These are phyloP conservation scores for Psilocybe mexicana DNA, from an alignment of 1,284 basidiomycete species.

Conservation along the genomic window DNA sequence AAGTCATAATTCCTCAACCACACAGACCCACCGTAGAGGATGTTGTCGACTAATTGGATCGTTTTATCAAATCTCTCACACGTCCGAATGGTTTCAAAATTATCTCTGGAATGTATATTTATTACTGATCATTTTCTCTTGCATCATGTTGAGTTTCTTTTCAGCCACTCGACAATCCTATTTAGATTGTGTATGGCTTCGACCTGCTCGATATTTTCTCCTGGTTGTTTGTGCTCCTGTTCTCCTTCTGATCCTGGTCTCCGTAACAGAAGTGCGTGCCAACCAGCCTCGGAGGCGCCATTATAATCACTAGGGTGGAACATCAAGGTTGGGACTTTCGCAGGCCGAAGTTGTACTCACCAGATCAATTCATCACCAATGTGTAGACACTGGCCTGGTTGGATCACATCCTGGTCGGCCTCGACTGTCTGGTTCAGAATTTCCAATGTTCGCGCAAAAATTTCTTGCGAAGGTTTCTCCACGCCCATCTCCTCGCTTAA, in stretches of 20 bases:
- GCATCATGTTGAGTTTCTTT: slow-evolving; percentile 5
- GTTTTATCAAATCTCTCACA: not conserved
- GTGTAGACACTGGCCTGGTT: slow-evolving; percentile 54
- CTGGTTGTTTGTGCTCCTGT: slow-evolving; percentile 44
- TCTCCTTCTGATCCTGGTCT: slow-evolving; percentile 50
- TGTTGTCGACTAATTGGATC: slow-evolving; percentile 19
- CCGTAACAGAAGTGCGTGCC: slow-evolving; percentile 58
- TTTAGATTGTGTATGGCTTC: slow-evolving; percentile 42
- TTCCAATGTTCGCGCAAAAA: slow-evolving; percentile 53
- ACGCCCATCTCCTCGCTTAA: slow-evolving; percentile 65
- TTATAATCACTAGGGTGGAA: slow-evolving; percentile 56
- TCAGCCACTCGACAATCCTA: slow-evolving; percentile 28
- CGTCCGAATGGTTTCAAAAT: not conserved
- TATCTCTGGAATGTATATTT: slow-evolving; percentile 6
- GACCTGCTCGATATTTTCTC: slow-evolving; percentile 41
- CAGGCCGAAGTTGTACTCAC: slow-evolving; percentile 39
- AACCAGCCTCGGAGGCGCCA: slow-evolving; percentile 61
- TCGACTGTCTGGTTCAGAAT: slow-evolving; percentile 29
- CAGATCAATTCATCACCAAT: slow-evolving; percentile 70
- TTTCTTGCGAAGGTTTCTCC: slow-evolving; percentile 64
- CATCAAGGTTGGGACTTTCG: not conserved
- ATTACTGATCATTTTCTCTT: not conserved
- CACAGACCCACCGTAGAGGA: slow-evolving; percentile 16
- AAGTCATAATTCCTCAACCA: slow-evolving; percentile 13
- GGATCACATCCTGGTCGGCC: slow-evolving; percentile 25